A percentile compares a stretch with the other conserved stretches of the same genome.
phyloP scores from a whole-genome alignment of 2,329 filamentous ascomycete genomes.

The Botrytis galanthina region DNA sequence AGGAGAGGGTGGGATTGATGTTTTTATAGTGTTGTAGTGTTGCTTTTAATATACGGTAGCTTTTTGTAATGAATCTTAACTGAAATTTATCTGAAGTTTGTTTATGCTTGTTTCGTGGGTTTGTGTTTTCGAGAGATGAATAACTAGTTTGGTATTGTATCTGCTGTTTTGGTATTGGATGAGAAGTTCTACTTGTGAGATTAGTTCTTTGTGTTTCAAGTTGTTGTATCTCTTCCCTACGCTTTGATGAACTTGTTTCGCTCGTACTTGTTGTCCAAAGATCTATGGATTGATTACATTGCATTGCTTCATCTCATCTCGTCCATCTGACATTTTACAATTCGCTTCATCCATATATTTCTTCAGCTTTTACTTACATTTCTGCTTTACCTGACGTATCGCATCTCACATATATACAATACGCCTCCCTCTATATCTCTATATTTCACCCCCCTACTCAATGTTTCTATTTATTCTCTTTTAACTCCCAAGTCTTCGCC shows the following conservation, averaged over 20 bases:
- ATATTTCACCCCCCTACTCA: rapidly evolving
- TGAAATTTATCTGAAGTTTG: not conserved
- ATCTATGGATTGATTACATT: no score
- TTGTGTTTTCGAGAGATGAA: not conserved
- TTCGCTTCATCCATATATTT: not conserved
- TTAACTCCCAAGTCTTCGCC: rapidly evolving
- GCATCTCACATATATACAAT: not conserved
- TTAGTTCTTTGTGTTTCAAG: not conserved
- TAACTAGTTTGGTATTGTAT: not conserved
- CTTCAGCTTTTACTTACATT: not conserved
- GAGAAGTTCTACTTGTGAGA: not conserved
- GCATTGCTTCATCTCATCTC: not conserved
- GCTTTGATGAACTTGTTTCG: not conserved
- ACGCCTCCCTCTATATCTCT: not conserved
- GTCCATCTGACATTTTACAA: not conserved
- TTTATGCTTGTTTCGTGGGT: not conserved
- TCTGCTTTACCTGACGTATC: rapidly evolving
- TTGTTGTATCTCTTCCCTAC: not conserved
- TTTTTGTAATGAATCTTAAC: slow-evolving; percentile 5
- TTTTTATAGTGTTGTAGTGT: slow-evolving; percentile 9
- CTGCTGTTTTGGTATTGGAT: not conserved
- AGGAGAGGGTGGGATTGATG: not conserved
- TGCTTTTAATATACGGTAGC: slow-evolving; percentile 11
- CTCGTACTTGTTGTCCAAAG: not conserved
- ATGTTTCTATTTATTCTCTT: not conserved